A percentile compares a stretch with the other conserved stretches of the same genome.
Evolutionary conservation across 345 rosid genomes (phyloP).

Genomic region (Moricandia moricandioides): DNA sequence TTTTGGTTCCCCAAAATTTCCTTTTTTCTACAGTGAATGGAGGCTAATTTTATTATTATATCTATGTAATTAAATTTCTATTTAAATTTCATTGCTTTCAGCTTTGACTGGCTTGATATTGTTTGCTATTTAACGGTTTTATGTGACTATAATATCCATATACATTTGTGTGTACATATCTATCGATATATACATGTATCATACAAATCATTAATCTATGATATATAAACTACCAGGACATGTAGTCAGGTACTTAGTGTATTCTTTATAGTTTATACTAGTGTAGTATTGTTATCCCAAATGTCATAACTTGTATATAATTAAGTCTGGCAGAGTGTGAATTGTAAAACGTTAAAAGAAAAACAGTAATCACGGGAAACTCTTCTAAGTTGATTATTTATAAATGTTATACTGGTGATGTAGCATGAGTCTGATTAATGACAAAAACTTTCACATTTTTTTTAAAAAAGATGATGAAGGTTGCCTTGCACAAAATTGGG

Average conservation of each 20-base stretch:
- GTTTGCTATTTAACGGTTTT: background rate
- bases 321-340: background rate
- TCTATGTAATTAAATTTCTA: background rate
- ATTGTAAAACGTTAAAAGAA: background rate
- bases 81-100: background rate
- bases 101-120: background rate
- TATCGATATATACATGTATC: background rate
- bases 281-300: background rate
- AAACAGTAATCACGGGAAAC: background rate
- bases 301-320: background rate
- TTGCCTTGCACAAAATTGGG: slow-evolving; percentile 35
- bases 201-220: background rate
- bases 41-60: background rate
- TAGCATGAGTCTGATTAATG: slow-evolving; percentile 15
- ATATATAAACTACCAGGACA: background rate
- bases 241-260: background rate
- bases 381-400: background rate
- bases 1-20: background rate
- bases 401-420: background rate
- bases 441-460: slow-evolving; percentile 11
- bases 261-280: background rate
- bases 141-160: background rate
- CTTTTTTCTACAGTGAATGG: background rate
- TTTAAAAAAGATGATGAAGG: background rate
- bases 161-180: background rate